Evolutionary conservation across 1,284 basidiomycete genomes (phyloP), one percentile per base, ranked within the genome.

Genomic region (Boletus albobrunnescens): DNA sequence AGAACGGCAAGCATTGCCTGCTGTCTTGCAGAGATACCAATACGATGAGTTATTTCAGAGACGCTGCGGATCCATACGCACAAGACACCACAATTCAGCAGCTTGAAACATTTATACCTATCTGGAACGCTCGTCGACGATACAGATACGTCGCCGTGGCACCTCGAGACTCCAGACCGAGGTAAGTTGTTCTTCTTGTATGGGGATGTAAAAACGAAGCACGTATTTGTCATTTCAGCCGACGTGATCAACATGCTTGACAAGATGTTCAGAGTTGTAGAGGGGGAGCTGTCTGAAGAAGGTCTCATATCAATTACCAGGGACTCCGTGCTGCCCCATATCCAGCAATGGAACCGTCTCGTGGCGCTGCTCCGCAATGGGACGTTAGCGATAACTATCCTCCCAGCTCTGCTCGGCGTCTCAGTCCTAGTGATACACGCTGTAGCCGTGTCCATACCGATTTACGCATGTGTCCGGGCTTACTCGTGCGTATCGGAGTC

Each of bases 241-340:
- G 58, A 59, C 28, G 43, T 59, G 19, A 31, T 49, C 7, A n/a
- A 39, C 5, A 49, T 49, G 47, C 43, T 59, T 5, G 60, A 59
- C 12, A 63, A 54, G 39, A 44, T 63, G 49, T 54, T 59, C 42
- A 49, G 45, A 26, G 38, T 50, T 1, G 31, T 61, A 16, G 58
- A 59, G 14, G 51, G 37, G 19, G 61, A 64, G 13, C 14, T 61
- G 4, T 52, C 38, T 1, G 52, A 59, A 31, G 57, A 64, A 3
- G 49, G 49, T n/a, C 47, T 61, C 20, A 49, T 57, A 41, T 49
- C 53, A 3, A 41, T 52, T n/a, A n/a, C n/a, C 4, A 53, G 53
- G 6, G 52, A 53, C 7, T 7, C 43, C 1, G 37, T 57, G 11
- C 36, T 56, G 7, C 56, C 58, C 1, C 56, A 58, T 4, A 48